Evolutionary conservation across 2,329 filamentous ascomycete genomes (phyloP), one percentile per base, ranked within the genome.

Genomic region (Cytospora schulzeri): DNA sequence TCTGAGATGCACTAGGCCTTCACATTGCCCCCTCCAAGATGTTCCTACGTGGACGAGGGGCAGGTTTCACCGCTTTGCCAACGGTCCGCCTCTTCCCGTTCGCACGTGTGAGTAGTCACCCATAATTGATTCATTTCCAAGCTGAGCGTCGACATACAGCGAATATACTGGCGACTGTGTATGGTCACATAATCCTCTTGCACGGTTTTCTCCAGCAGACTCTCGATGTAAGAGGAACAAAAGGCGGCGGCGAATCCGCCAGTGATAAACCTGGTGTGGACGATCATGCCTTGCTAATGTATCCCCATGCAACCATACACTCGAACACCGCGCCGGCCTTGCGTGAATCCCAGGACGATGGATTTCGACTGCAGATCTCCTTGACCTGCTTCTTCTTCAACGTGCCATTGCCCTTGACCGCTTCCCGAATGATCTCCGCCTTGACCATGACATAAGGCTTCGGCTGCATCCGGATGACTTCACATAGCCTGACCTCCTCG

Each of bases 381-480:
- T 90, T 91, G 2, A 93, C 93, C 70, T 94, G 89, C 78, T 97
- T 98, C 84, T 95, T 97, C 82, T 97, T 98, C 9, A 99, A 79
- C 15, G 84, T 86, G 1, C 95, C 95, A 65, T 95, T 94, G 65
- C 89, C 88, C 78, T 94, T 95, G 75, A 97, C 86, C 0, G 94
- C 92, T 74, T 98, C 94, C 71, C 92, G 91, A 60, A 98, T 78
- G n/a, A 98, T 82, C 67, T 91, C 88, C 75, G 97, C 93, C 77
- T 99, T 99, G 77, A 98, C 92, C 73, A 92, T 92, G 6, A 97
- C 78, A 75, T 97, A 99, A 1, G 95, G 92, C 79, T 99, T 99
- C 0, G 95, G 95, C 76, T 95, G 91, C 60, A 99, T 79, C 51
- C 93, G 87, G 17, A 96, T 84, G 50, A 90, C 84, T 70, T 91